Evolutionary conservation across 345 rosid genomes (phyloP).

Genomic region (Salix brachista): DNA sequence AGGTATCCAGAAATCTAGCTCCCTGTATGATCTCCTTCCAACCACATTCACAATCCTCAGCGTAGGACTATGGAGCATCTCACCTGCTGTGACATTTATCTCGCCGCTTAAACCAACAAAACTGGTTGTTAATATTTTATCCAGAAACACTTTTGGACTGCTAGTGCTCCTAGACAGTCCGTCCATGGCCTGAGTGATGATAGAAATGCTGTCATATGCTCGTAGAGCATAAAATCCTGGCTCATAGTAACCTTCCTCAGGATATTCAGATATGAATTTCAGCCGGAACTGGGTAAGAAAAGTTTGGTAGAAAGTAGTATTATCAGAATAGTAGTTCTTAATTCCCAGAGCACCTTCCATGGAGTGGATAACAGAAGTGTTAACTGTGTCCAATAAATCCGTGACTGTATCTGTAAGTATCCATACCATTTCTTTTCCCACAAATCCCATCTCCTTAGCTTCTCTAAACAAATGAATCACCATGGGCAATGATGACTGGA

Average conservation of each 20-base stretch:
- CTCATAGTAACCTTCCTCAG: slow-evolving; percentile 22
- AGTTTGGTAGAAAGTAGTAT: slow-evolving; percentile 1
- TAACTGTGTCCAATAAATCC: slow-evolving; percentile 29
- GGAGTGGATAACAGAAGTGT: slow-evolving; percentile 35
- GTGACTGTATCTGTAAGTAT: slow-evolving; percentile 31
- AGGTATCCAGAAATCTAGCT: slow-evolving; percentile 40
- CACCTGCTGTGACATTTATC: slow-evolving; percentile 26
- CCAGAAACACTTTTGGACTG: slow-evolving; percentile 5
- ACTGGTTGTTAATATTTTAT: slow-evolving; percentile 16
- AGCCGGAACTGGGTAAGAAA: slow-evolving; percentile 23
- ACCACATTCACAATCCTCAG: slow-evolving; percentile 36
- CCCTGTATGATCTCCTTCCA: slow-evolving; percentile 41
- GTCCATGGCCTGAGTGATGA: slow-evolving; percentile 15
- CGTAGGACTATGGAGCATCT: not conserved
- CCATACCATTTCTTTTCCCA: slow-evolving; percentile 43
- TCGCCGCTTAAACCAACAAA: slow-evolving; percentile 42
- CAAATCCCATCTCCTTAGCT: slow-evolving; percentile 34
- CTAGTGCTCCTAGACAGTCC: not conserved
- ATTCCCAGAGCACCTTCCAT: slow-evolving; percentile 49
- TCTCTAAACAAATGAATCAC: slow-evolving; percentile 35
- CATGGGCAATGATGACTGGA: slow-evolving; percentile 34
- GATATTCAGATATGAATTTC: slow-evolving; percentile 18
- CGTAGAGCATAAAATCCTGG: slow-evolving; percentile 33
- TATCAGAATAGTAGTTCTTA: slow-evolving; percentile 21
- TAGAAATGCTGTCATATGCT: slow-evolving; percentile 41